Conservation (phyloP, 2,329 filamentous ascomycete genomes). For the Mycosphaerelloides madeirae region DNA sequence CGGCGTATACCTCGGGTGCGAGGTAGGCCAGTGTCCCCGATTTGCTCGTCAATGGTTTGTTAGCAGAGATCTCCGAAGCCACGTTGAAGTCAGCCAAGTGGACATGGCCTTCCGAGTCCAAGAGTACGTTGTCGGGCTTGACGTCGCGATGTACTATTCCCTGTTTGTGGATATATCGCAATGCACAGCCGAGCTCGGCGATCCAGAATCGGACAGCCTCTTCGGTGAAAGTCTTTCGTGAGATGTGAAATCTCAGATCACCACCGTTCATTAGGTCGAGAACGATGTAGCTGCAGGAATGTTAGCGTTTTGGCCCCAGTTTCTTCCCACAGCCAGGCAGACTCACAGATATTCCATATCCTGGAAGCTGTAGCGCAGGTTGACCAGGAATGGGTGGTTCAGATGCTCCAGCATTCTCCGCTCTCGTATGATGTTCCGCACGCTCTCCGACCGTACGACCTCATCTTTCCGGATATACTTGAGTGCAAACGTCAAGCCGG, state of each 20-base stretch:
- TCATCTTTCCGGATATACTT: slow-evolving; percentile 99
- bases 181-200: slow-evolving; percentile 82
- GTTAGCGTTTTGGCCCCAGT: slow-evolving; percentile 21
- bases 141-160: slow-evolving; percentile 87
- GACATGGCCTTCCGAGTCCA: slow-evolving; percentile 87
- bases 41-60: slow-evolving; percentile 84
- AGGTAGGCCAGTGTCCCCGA: slow-evolving; percentile 95
- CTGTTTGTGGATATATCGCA: slow-evolving; percentile 80
- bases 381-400: slow-evolving; percentile 97
- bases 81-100: slow-evolving; percentile 99
- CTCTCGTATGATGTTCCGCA: slow-evolving; percentile 96
- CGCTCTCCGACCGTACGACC: slow-evolving; percentile 95
- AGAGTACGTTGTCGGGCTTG: slow-evolving; percentile 85
- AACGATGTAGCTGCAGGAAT: slow-evolving; percentile 66
- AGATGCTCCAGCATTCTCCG: slow-evolving; percentile 96
- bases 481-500: slow-evolving; percentile 84
- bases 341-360: slow-evolving; percentile 96
- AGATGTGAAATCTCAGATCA: slow-evolving; percentile 95
- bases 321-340: not conserved
- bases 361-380: slow-evolving; percentile 97
- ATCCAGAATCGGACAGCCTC: slow-evolving; percentile 98
- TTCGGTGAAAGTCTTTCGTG: slow-evolving; percentile 94
- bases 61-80: slow-evolving; percentile 82
- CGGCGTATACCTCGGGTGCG: slow-evolving; percentile 89
- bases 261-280: slow-evolving; percentile 98